phyloP scores from a whole-genome alignment of 2,329 filamentous ascomycete species.

The Didymosphaeria variabile region DNA sequence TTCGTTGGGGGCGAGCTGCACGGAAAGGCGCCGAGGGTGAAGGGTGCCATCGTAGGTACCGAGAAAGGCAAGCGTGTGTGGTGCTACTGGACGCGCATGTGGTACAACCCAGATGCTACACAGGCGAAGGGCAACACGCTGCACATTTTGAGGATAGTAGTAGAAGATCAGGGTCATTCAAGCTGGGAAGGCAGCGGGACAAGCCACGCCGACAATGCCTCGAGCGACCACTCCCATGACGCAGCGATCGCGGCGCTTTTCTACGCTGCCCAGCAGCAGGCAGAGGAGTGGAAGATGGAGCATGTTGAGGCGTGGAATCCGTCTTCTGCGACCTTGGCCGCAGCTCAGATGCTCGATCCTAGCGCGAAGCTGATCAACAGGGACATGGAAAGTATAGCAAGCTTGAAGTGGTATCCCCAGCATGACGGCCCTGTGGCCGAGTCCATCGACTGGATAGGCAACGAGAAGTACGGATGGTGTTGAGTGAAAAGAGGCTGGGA shows the following conservation, averaged over 20 bases:
- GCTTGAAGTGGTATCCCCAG: slow-evolving; percentile 71
- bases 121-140: slow-evolving; percentile 70
- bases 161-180: slow-evolving; percentile 63
- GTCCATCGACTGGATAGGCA: slow-evolving; percentile 74
- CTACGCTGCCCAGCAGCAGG: slow-evolving; percentile 73
- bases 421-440: slow-evolving; percentile 56
- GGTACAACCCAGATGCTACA: slow-evolving; percentile 64
- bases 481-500: slow-evolving; percentile 48
- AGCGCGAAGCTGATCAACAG: slow-evolving; percentile 62
- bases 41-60: slow-evolving; percentile 73
- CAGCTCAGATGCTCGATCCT: slow-evolving; percentile 57
- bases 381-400: slow-evolving; percentile 73
- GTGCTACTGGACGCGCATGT: slow-evolving; percentile 76
- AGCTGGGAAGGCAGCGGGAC: slow-evolving; percentile 31
- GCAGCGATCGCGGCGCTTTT: slow-evolving; percentile 70
- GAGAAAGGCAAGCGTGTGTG: slow-evolving; percentile 68
- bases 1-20: slow-evolving; percentile 75
- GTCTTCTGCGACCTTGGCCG: slow-evolving; percentile 57
- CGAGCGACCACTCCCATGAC: slow-evolving; percentile 29
- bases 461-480: slow-evolving; percentile 83
- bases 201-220: slow-evolving; percentile 30
- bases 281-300: slow-evolving; percentile 73
- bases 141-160: slow-evolving; percentile 73
- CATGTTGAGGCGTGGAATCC: slow-evolving; percentile 88
- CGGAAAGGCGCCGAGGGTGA: slow-evolving; percentile 65